Conservation (phyloP, 495 filamentous ascomycete genomes). For the Apodospora peruviana region DNA sequence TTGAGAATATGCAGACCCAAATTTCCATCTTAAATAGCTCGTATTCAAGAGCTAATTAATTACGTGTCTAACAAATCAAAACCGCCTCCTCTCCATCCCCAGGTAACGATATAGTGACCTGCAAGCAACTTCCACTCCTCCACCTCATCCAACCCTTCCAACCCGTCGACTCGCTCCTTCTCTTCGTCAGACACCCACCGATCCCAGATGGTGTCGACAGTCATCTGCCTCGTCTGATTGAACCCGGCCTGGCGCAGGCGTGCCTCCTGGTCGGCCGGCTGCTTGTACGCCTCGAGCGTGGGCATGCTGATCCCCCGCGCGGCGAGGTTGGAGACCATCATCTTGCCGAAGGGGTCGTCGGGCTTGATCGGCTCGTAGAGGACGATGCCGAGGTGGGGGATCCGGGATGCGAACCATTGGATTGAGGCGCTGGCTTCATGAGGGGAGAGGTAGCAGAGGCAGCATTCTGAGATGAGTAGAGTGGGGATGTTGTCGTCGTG, state of each 20-base stretch:
- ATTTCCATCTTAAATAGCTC: too few species aligned
- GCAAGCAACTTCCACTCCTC: conserved; percentile 91
- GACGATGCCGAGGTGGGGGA: conserved; percentile 58
- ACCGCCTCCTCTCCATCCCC: conserved; percentile 51
- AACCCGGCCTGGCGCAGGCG: conserved; percentile 62
- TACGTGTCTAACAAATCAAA: conserved; percentile 16
- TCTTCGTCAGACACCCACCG: conserved; percentile 66
- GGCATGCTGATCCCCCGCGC: conserved; percentile 78
- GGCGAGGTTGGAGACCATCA: conserved; percentile 88
- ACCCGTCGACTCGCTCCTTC: conserved; percentile 66
- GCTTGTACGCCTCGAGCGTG: conserved; percentile 67
- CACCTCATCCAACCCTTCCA: conserved; percentile 92
- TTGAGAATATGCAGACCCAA: too few species aligned
- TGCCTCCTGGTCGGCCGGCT: conserved; percentile 56
- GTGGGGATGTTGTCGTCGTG: conserved; percentile 65
- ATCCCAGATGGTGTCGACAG: conserved; percentile 71
- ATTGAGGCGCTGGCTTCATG: conserved; percentile 57
- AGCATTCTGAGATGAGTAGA: conserved; percentile 86
- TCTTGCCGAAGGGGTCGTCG: conserved; percentile 76
- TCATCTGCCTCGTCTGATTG: conserved; percentile 47
- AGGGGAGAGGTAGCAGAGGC: conserved; percentile 77
- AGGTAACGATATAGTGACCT: conserved; percentile 82
- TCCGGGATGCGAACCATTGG: conserved; percentile 54
- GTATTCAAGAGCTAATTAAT: too few species aligned
- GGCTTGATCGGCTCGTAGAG: conserved; percentile 88